A percentile compares a stretch with the other conserved stretches of the same genome.
Evolutionary conservation across 2,329 filamentous ascomycete genomes (phyloP).

Genomic region (Apiospora aurea): DNA sequence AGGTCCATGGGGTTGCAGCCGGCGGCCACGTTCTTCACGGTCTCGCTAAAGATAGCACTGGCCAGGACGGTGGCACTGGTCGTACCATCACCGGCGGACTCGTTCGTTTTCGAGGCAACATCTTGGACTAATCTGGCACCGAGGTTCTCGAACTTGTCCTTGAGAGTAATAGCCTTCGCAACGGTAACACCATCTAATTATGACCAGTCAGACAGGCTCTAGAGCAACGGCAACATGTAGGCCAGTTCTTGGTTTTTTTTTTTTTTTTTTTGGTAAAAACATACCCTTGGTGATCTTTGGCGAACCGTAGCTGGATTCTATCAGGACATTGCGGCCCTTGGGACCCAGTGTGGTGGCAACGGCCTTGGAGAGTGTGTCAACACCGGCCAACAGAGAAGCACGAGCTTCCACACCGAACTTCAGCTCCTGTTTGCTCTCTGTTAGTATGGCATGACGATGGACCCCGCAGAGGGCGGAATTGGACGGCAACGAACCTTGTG

Average conservation of each 20-base stretch:
- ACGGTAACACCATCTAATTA: conserved; percentile 83
- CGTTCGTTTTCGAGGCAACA: conserved; percentile 99
- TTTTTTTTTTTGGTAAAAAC: conserved; percentile 35
- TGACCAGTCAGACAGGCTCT: conserved; percentile 27
- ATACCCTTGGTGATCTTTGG: conserved; percentile 99
- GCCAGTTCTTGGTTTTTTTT: background rate
- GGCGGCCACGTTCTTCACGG: conserved; percentile 98
- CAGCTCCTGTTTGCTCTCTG: conserved; percentile 72
- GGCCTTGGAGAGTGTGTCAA: conserved; percentile 95
- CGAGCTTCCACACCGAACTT: conserved; percentile 98
- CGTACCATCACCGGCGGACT: conserved; percentile 97
- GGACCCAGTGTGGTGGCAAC: conserved; percentile 96
- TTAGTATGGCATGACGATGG: conserved; percentile 27
- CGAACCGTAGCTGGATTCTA: conserved; percentile 97
- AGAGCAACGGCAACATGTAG: background rate
- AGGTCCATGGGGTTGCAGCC: conserved; percentile 99
- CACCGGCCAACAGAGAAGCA: conserved; percentile 87
- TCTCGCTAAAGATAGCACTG: conserved; percentile 98
- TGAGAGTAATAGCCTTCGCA: conserved; percentile 85
- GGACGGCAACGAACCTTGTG: conserved; percentile 78
- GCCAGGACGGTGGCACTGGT: conserved; percentile 97
- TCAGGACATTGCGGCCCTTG: conserved; percentile 97
- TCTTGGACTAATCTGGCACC: conserved; percentile 96
- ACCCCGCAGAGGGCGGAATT: background rate
- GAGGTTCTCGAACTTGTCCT: conserved; percentile 99